Base-by-base conservation (phyloP, 345 rosid species). In the Euphorbia pulcherrima region DNA sequence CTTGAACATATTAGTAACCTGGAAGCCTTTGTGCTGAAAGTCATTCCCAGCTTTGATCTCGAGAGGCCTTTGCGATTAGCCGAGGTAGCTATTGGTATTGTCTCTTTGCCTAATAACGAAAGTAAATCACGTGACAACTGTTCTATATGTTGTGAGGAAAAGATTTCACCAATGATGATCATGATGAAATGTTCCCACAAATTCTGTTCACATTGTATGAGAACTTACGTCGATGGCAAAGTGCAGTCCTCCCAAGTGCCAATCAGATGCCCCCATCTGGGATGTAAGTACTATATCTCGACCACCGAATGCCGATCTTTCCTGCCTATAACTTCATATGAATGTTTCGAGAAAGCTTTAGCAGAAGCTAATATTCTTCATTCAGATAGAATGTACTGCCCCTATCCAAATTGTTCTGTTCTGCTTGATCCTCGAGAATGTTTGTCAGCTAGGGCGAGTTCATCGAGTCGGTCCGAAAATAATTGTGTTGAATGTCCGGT, bases 181-280 rank as follows among this genome's bases (percentile, higher is more conserved):
- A 75, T 80, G 21, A 54, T 94, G 87, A 87, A 89, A 74, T 94
- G 99, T 74, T 85, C 85, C 56, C 95, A 94, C 85, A 88, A 82
- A 67, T 94, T 91, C 83, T 94, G 99, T 71, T 91, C 99, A 20
- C 96, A 84, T 64, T 94, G 99, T 74, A 84, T 94, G 99, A 87
- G 79, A 82, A 89, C 90, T 29, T 89, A 86, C 67, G 88, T 83
- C 3, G 97, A 94, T 70, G 92, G 88, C 68, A 91, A 91, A 83
- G 76, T 94, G 60, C 79, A 84, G 76, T 78, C 87, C 10, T 84
- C 88, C 69, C 89, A 87, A 80, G 90, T 91, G 53, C 97, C 97
- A 56, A 81, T 91, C 71, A 83, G 86, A 74, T 91, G 99, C 83
- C 99, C 95, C 61, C 92, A 91, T 81, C 69, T 77, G 74, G 86